These are phyloP conservation scores for Ophiostoma himal-ulmi DNA, from an alignment of 2,329 filamentous ascomycete genomes.

Conservation along the genomic window DNA sequence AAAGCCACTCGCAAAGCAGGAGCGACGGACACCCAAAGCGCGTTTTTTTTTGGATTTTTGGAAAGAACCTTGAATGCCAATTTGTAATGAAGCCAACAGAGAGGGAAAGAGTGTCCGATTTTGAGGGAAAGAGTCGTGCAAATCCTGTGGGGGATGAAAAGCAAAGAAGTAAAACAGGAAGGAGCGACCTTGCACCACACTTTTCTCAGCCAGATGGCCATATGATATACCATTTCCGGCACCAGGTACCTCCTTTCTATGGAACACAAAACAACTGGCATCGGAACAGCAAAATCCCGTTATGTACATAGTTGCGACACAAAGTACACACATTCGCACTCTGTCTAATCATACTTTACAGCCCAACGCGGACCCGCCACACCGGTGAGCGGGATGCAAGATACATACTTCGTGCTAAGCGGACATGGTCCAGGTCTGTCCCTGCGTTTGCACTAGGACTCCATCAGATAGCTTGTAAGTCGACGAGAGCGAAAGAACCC, in stretches of 20 bases:
- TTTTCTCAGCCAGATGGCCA: neutral
- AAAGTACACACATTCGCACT: neutral
- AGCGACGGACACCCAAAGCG: neutral
- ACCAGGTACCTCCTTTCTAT: neutral
- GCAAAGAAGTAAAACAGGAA: neutral
- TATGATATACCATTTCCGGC: neutral
- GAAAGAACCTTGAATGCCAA: neutral
- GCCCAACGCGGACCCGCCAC: neutral
- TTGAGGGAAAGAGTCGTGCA: neutral
- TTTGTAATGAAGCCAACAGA: neutral
- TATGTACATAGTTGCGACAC: neutral
- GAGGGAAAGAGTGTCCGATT: neutral
- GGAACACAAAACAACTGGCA: neutral
- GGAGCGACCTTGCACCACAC: neutral
- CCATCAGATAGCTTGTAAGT: neutral
- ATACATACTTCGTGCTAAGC: neutral
- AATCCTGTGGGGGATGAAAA: neutral
- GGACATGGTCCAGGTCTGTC: neutral
- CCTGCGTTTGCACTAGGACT: neutral
- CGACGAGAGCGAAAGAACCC: neutral
- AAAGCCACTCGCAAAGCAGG: neutral
- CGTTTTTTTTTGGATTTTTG: neutral
- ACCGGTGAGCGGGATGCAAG: conserved; percentile 6
- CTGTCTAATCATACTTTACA: neutral
- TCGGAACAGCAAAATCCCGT: neutral